Conservation (phyloP, 306 rosid species). For the Cicer yamashitae region DNA sequence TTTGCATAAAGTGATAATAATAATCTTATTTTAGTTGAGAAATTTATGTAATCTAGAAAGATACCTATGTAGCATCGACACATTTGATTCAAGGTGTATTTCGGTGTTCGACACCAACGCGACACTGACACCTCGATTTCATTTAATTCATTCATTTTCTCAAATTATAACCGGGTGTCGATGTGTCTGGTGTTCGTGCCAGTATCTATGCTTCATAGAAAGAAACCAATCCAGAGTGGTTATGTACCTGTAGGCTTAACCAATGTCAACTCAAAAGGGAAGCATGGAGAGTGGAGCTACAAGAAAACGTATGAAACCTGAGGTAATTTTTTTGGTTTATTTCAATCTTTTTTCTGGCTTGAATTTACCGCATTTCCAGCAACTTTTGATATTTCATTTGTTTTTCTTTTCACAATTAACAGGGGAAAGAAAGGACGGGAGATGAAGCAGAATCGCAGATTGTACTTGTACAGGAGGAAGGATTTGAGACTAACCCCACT, state of each 20-base stretch:
- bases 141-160: too few species aligned
- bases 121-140: too few species aligned
- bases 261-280: conserved; percentile 49
- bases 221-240: not conserved
- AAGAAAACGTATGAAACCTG: conserved; percentile 66
- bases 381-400: not conserved
- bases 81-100: too few species aligned
- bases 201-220: too few species aligned
- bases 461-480: conserved; percentile 54
- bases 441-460: conserved; percentile 54
- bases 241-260: conserved; percentile 31
- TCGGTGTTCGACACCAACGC: too few species aligned
- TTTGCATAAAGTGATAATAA: not conserved
- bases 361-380: conserved; percentile 21
- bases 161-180: too few species aligned
- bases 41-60: not conserved
- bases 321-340: conserved; percentile 39
- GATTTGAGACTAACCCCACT: conserved; percentile 43
- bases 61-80: too few species aligned
- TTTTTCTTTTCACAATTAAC: conserved; percentile 3
- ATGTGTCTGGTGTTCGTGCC: too few species aligned
- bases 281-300: conserved; percentile 45
- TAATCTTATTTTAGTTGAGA: not conserved
- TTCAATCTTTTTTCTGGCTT: not conserved
- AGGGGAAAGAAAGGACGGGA: conserved; percentile 53